Conservation (phyloP, 768 basidiomycete species). For the Phlebiopsis flavidoalba region DNA sequence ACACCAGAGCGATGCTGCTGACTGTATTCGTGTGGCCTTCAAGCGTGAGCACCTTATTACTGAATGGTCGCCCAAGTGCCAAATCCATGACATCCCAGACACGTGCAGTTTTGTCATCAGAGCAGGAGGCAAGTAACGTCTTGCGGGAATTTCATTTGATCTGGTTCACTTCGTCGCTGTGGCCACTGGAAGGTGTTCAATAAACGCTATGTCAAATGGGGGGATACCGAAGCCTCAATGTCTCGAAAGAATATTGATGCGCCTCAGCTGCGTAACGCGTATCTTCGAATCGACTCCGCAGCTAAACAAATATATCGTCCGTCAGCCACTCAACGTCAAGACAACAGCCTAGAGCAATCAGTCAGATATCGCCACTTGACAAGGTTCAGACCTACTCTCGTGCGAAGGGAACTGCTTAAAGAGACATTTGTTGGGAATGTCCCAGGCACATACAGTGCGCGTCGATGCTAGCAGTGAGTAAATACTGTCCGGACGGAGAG, state of each 20-base stretch:
- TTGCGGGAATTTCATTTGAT: constrained; percentile 63
- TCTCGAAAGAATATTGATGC: constrained; percentile 49
- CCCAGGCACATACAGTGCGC: constrained; percentile 76
- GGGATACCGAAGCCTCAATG: constrained; percentile 46
- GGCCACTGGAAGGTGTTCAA: constrained; percentile 46
- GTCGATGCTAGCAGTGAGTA: constrained; percentile 75
- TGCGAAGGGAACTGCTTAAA: constrained; percentile 63
- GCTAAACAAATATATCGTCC: constrained; percentile 63
- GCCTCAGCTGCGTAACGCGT: constrained; percentile 54
- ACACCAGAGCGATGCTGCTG: constrained; percentile 67
- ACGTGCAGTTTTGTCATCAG: constrained; percentile 74
- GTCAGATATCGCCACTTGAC: background rate
- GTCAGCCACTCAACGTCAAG: constrained; percentile 79
- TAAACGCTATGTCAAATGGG: background rate
- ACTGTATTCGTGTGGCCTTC: constrained; percentile 64
- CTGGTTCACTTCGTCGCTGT: constrained; percentile 74
- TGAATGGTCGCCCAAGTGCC: constrained; percentile 22
- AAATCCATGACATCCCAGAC: constrained; percentile 66
- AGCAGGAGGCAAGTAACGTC: constrained; percentile 72
- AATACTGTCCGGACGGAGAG: constrained; percentile 66
- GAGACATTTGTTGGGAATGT: constrained; percentile 56
- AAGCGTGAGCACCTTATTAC: constrained; percentile 38
- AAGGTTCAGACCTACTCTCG: constrained; percentile 40
- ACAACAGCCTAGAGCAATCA: constrained; percentile 53
- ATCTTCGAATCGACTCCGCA: constrained; percentile 68